A percentile compares a stretch with the other conserved stretches of the same genome.
phyloP scores from a whole-genome alignment of 2,329 filamentous ascomycete species.

The Verticillium albo-atrum region DNA sequence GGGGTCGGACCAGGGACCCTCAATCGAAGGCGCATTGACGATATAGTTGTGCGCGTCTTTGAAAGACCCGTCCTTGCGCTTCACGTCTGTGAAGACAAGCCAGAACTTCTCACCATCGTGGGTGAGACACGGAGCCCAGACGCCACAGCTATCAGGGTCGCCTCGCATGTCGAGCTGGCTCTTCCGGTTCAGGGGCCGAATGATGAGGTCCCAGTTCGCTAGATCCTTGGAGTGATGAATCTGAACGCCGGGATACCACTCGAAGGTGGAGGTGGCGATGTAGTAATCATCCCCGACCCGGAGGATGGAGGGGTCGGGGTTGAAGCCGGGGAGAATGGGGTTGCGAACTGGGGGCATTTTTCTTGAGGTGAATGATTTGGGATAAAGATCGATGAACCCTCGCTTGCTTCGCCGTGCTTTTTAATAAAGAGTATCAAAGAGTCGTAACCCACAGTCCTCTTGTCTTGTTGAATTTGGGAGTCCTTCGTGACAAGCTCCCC shows the following conservation, averaged over 20 bases:
- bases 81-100: conserved; percentile 63
- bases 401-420: not conserved
- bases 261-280: conserved; percentile 51
- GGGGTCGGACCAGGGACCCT: conserved; percentile 59
- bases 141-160: conserved; percentile 54
- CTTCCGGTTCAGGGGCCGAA: conserved; percentile 43
- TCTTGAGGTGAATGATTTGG: not conserved
- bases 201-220: conserved; percentile 45
- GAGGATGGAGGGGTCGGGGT: conserved; percentile 50
- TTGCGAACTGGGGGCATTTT: conserved; percentile 46
- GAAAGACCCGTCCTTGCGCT: conserved; percentile 62
- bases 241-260: conserved; percentile 51
- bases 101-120: conserved; percentile 58
- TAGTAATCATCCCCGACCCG: conserved; percentile 50
- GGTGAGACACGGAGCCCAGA: conserved; percentile 62
- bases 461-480: not conserved
- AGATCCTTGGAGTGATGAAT: conserved; percentile 50
- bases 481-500: no score
- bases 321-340: conserved; percentile 53
- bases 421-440: not conserved
- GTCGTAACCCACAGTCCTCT: not conserved
- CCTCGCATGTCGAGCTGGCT: conserved; percentile 53
- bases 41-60: conserved; percentile 63
- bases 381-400: not conserved
- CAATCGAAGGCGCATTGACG: conserved; percentile 45